Conservation (phyloP, 2,329 filamentous ascomycete species). For the Xylaria sp. region DNA sequence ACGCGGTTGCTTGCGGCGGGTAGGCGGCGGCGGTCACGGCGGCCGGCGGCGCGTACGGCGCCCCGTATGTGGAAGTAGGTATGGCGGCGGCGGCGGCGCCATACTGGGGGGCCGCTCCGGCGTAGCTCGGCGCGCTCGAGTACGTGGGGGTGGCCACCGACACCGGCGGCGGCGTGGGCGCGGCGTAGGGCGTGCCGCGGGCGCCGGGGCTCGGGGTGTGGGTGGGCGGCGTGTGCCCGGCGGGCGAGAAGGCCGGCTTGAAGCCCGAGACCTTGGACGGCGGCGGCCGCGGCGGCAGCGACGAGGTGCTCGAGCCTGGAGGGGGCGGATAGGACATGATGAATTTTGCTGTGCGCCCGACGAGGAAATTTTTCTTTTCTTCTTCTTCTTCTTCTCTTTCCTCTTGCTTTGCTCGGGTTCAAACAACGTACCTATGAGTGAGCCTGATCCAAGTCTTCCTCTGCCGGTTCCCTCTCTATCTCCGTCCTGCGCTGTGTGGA, state of each 20-base stretch:
- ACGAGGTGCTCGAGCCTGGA: slow-evolving; percentile 68
- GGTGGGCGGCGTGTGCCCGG: slow-evolving; percentile 35
- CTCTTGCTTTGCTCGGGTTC: slow-evolving; percentile 36
- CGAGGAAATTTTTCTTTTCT: too few species aligned
- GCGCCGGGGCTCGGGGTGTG: slow-evolving; percentile 37
- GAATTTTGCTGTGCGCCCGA: slow-evolving; percentile 53
- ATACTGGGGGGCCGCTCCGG: slow-evolving; percentile 48
- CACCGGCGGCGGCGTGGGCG: slow-evolving; percentile 45
- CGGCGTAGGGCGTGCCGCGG: slow-evolving; percentile 36
- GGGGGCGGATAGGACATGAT: slow-evolving; percentile 86
- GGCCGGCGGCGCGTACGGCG: slow-evolving; percentile 39
- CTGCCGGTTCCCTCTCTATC: slow-evolving; percentile 14
- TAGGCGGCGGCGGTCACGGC: slow-evolving; percentile 25
- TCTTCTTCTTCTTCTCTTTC: too few species aligned
- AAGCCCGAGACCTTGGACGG: slow-evolving; percentile 53
- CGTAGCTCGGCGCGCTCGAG: slow-evolving; percentile 40
- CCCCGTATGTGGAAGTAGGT: slow-evolving; percentile 42
- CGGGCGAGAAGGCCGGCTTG: slow-evolving; percentile 56
- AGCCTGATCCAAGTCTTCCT: slow-evolving; percentile 9
- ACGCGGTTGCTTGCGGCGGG: slow-evolving; percentile 26
- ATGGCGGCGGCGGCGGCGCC: slow-evolving; percentile 39
- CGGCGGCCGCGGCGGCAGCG: slow-evolving; percentile 78
- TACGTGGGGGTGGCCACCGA: too few species aligned
- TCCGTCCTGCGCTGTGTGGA: neutral
- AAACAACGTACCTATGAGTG: slow-evolving; percentile 58